These are phyloP conservation scores for Curvularia verruculosa DNA, from an alignment of 2,329 filamentous ascomycete species.

Conservation along the genomic window DNA sequence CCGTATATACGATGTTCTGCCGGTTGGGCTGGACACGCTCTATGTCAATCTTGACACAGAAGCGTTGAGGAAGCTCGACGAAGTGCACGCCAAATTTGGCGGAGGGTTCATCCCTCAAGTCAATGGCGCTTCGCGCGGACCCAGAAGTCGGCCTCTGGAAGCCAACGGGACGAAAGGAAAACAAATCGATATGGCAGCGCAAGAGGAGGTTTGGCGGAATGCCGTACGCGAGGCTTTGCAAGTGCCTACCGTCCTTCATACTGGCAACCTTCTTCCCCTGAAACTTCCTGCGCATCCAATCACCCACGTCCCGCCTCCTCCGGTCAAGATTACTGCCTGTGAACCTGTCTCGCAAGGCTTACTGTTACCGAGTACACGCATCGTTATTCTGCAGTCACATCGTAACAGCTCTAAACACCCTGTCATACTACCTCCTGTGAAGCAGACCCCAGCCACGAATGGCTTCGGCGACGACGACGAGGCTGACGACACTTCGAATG, in stretches of 20 bases:
- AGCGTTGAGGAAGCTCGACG: constrained; percentile 77
- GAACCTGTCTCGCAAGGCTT: constrained; percentile 92
- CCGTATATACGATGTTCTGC: constrained; percentile 77
- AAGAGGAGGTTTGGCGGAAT: constrained; percentile 46
- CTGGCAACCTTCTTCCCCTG: constrained; percentile 81
- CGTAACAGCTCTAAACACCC: constrained; percentile 58
- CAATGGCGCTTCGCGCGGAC: constrained; percentile 42
- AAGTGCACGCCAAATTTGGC: constrained; percentile 82
- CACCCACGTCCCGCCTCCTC: constrained; percentile 81
- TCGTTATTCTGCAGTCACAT: constrained; percentile 75
- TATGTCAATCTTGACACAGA: constrained; percentile 87
- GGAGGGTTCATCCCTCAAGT: constrained; percentile 58
- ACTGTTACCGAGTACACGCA: constrained; percentile 76
- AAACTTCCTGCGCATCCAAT: constrained; percentile 79
- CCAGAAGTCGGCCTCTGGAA: constrained; percentile 39
- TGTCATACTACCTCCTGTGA: constrained; percentile 50
- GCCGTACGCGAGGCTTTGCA: constrained; percentile 74
- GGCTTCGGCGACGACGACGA: constrained; percentile 68
- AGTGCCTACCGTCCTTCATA: constrained; percentile 77
- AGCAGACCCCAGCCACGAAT: constrained; percentile 62
- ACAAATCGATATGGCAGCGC: constrained; percentile 30
- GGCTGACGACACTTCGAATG: constrained; percentile 85
- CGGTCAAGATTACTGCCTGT: constrained; percentile 88
- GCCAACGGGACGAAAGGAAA: constrained; percentile 48
- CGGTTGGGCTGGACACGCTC: constrained; percentile 80